Evolutionary conservation across 768 basidiomycete genomes (phyloP), one percentile per base, ranked within the genome.

Genomic region (Chalciporus pseudorubinellus): DNA sequence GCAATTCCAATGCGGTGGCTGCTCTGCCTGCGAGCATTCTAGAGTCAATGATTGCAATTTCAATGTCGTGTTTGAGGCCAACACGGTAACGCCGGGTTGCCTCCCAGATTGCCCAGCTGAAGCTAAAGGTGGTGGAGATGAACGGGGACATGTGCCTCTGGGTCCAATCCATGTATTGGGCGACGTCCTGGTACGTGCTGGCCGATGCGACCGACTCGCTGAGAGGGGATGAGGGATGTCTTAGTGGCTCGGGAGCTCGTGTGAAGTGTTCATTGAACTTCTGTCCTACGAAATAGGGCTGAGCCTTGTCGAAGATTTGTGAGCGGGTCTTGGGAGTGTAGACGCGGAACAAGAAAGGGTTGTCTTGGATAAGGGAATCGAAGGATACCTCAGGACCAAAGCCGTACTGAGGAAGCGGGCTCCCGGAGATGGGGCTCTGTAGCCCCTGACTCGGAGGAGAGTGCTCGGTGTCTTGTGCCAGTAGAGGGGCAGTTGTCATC

Each of bases 21-120:
- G 83, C 80, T 55, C 78, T 74, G 33, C 75, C 77, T 13, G 75
- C 68, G 26, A 91, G 68, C 46, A 81, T 77, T 42, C 70, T 71
- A 3, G 85, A 81, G 71, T 90, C 87, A 61, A 91, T 89, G 50
- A 91, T 73, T 13, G 89, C 88, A 55, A 91, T 88, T 65, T 90
- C 79, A 24, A 91, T 71, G 50, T 87, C 82, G 54, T 88, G 85
- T 66, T 91, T 90, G 47, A 89, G 70, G 34, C 82, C 83, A 33
- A 75, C 70, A 58, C 84, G 81, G 61, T 87, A 88, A n/a, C 89
- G 81, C 50, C 85, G 74, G 19, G 85, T 76, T 4, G 87, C 89
- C 64, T 91, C 89, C 87, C 87, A 91, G 33, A 90, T 75, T 8
- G 87, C 82, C 89, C 89, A 91, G 33, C 78, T 79, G 57, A 90